Base-by-base conservation (phyloP, 1,284 basidiomycete species). In the Xerocomus cyaneibrunnescens region DNA sequence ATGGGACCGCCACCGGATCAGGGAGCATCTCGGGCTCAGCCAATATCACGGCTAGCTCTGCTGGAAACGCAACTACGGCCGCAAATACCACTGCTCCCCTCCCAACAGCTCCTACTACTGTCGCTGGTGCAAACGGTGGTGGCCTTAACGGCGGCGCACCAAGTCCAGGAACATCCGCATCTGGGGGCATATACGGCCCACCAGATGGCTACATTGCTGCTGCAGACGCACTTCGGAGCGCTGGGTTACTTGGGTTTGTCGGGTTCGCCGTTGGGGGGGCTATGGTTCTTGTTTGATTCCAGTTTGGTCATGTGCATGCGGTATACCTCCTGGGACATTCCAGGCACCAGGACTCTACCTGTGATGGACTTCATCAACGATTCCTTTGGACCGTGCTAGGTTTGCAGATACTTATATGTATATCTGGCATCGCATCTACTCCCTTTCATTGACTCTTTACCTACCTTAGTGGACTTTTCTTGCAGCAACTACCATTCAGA, bases 161-260 rank as follows among this genome's bases (percentile, higher is more conserved):
- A 16, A 74, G 73, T 56, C 74, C 75, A 28, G 80, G 85, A 23
- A 61, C 71, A 35, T 55, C 58, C 27, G 69, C 43, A 31, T 12
- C 72, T 4, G 72, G 64, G 23, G 57, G 69, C 3, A 71, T 76
- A 28, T 83, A 76, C 56, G 86, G 87, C 23, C 87, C 87, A 35
- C 72, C 75, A 45, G 86, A 89, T 57, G 64, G 73, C 49, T 87
- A 81, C 67, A 82, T 80, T 54, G 77, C 84, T 17, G 77, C 73
- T n/a, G 85, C 80, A 12, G 57, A 71, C 5, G 67, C 74, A 3
- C 69, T 84, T 34, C 70, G 71, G 50, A 67, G 53, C 28, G 50
- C 60, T 23, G 61, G 48, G 5, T 28, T 67, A 32, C 45, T 67
- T 13, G 70, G 72, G 4, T 45, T 77, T 21, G 70, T 72, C 17